Percentiles rank a stretch among this genome's conserved stretches.
phyloP scores from a whole-genome alignment of 495 filamentous ascomycete species.

The Chaetomium tenue region DNA sequence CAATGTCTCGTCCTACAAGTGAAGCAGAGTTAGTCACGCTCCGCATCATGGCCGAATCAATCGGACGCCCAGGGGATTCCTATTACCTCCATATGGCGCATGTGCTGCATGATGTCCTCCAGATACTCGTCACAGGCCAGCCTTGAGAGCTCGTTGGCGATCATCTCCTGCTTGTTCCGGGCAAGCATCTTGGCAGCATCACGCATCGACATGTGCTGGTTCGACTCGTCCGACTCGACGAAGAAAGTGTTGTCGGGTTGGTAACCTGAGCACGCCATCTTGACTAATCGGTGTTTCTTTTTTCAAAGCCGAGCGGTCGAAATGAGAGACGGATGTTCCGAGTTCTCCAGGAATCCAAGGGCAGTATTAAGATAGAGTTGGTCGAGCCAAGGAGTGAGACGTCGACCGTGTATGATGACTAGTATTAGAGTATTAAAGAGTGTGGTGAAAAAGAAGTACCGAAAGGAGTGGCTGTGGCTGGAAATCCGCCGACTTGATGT shows the following conservation, averaged over 20 bases:
- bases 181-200: constrained; percentile 72
- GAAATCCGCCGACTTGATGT: constrained; percentile 36
- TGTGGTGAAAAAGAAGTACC: constrained; percentile 48
- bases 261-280: constrained; percentile 67
- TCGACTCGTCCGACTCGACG: constrained; percentile 71
- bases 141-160: constrained; percentile 83
- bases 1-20: constrained; percentile 71
- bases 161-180: constrained; percentile 72
- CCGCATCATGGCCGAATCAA: neutral
- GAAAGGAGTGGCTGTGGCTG: constrained; percentile 52
- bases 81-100: constrained; percentile 93
- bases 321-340: constrained; percentile 34
- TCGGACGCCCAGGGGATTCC: constrained; percentile 10
- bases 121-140: constrained; percentile 82
- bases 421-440: constrained; percentile 57
- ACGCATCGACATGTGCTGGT: constrained; percentile 55
- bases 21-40: constrained; percentile 15
- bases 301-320: constrained; percentile 15
- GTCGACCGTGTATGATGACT: constrained; percentile 42
- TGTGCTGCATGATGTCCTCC: constrained; percentile 87
- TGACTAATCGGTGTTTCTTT: constrained; percentile 41
- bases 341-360: constrained; percentile 52
- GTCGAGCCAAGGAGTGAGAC: constrained; percentile 49
- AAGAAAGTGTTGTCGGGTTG: constrained; percentile 68
- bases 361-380: constrained; percentile 30